Evolutionary conservation across 2,329 filamentous ascomycete species (phyloP).

Genomic region (Thyridium curvatum): DNA sequence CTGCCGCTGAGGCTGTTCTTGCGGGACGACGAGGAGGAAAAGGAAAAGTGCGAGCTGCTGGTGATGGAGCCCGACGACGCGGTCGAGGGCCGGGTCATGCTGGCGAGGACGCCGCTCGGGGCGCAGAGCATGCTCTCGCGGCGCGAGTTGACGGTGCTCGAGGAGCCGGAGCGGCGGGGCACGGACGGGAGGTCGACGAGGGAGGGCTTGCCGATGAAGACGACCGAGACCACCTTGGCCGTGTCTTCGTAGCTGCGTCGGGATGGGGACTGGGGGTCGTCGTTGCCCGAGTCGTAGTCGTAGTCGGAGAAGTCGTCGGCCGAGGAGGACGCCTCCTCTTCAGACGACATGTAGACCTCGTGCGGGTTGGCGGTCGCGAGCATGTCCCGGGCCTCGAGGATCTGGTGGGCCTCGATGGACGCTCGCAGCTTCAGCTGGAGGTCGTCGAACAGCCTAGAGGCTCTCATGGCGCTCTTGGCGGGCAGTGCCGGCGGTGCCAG

Average conservation of each 20-base stretch:
- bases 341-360: constrained; percentile 57
- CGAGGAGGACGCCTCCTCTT: constrained; percentile 59
- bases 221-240: constrained; percentile 52
- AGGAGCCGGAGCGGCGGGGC: constrained; percentile 35
- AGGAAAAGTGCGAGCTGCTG: constrained; percentile 28
- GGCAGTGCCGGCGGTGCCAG: constrained; percentile 38
- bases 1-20: constrained; percentile 41
- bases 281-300: constrained; percentile 30
- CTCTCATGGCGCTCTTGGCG: constrained; percentile 41
- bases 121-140: constrained; percentile 9
- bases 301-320: constrained; percentile 54
- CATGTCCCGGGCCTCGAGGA: constrained; percentile 12
- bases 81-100: constrained; percentile 20
- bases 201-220: constrained; percentile 53
- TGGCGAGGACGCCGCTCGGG: constrained; percentile 11
- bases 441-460: constrained; percentile 37
- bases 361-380: constrained; percentile 39
- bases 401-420: constrained; percentile 12
- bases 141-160: constrained; percentile 26
- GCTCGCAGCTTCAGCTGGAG: constrained; percentile 25
- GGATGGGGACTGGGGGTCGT: constrained; percentile 17
- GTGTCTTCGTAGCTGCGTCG: constrained; percentile 46
- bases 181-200: constrained; percentile 40
- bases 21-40: too few species aligned
- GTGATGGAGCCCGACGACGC: constrained; percentile 32